A percentile compares a stretch with the other conserved stretches of the same genome.
These are phyloP conservation scores for Mrakia gelida DNA, from an alignment of 768 basidiomycete species.

Conservation along the genomic window DNA sequence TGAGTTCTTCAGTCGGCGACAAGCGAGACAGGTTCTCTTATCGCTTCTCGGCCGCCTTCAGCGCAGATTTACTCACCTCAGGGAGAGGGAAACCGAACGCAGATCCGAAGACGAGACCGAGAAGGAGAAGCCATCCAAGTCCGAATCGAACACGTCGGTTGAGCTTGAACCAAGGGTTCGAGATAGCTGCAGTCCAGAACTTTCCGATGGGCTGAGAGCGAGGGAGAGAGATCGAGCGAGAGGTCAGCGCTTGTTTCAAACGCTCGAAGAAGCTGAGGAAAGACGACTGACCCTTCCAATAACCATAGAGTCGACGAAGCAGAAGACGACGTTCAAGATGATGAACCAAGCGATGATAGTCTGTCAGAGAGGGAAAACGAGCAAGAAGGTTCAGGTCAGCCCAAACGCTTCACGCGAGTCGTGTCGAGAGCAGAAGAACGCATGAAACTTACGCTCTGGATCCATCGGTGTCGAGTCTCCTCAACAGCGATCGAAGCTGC, in stretches of 20 bases:
- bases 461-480: conserved; percentile 14
- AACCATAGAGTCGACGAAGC: conserved; percentile 45
- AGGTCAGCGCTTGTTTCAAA: neutral
- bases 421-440: neutral
- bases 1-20: neutral
- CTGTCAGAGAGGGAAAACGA: conserved; percentile 53
- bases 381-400: neutral
- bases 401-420: neutral
- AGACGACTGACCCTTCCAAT: conserved; percentile 16
- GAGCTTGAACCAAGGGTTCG: conserved; percentile 64
- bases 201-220: conserved; percentile 70
- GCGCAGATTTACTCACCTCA: neutral
- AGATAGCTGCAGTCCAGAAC: conserved; percentile 60
- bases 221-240: conserved; percentile 72
- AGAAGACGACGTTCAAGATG: conserved; percentile 44
- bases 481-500: conserved; percentile 11
- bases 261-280: neutral
- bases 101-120: conserved; percentile 76
- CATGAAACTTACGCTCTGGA: neutral
- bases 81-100: conserved; percentile 68
- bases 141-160: conserved; percentile 55
- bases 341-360: conserved; percentile 80
- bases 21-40: neutral
- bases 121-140: conserved; percentile 70
- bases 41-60: neutral